These are phyloP conservation scores for Garcia nutans DNA, from an alignment of 345 rosid species.

Conservation along the genomic window DNA sequence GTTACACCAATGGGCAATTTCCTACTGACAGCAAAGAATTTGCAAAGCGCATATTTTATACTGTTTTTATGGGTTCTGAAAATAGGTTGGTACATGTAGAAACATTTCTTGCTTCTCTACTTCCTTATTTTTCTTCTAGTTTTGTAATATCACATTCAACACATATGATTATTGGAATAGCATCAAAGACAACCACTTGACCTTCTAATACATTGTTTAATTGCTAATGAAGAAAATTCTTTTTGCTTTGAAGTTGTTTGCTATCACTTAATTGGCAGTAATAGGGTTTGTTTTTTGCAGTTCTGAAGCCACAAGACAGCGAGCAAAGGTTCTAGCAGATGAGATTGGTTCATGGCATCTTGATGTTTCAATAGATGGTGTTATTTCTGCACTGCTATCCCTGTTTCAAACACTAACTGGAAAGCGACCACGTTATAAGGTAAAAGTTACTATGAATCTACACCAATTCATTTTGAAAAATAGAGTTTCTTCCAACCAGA, in stretches of 20 bases:
- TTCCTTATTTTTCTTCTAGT: not conserved
- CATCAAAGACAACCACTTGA: not conserved
- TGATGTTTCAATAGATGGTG: conserved; percentile 77
- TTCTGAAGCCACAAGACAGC: conserved; percentile 70
- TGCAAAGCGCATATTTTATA: conserved; percentile 85
- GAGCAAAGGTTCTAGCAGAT: conserved; percentile 79
- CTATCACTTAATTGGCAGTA: not conserved
- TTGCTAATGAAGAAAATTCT: not conserved
- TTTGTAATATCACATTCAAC: not conserved
- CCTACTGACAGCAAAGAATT: conserved; percentile 92
- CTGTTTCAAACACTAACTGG: conserved; percentile 91
- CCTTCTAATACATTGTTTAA: not conserved
- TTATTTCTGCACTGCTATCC: conserved; percentile 74
- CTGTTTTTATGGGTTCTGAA: conserved; percentile 94
- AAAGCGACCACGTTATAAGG: conserved; percentile 86
- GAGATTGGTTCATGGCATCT: conserved; percentile 99
- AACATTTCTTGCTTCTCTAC: not conserved
- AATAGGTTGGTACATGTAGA: conserved; percentile 60
- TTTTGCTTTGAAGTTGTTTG: not conserved
- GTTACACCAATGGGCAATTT: conserved; percentile 59
- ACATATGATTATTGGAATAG: not conserved
- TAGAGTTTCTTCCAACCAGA: not conserved
- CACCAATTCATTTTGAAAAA: not conserved
- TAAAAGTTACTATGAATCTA: conserved; percentile 1
- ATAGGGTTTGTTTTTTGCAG: conserved; percentile 37